Evolutionary conservation across 768 basidiomycete genomes (phyloP), one percentile per base, ranked within the genome.

Genomic region (Tubosaeta sp.): DNA sequence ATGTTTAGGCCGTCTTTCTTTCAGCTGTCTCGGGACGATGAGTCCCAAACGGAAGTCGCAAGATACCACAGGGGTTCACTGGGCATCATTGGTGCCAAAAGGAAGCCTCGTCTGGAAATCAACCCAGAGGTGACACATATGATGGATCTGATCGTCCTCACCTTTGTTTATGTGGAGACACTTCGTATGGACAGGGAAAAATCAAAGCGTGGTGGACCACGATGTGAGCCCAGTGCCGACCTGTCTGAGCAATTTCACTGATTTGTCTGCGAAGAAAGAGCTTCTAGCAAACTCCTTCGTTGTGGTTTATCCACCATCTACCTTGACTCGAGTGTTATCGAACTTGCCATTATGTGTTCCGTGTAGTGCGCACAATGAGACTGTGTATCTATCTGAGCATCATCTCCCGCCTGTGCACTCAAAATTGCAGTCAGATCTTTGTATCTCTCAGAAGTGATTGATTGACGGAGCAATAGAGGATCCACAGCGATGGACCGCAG

Each of bases 111-210:
- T 12, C 55, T 67, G 9, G 59, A 67, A 5, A 35, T 67, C 25
- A 25, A 54, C 38, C 53, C 56, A 2, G 53, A 52, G 1, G 57
- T 52, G n/a, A 37, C 22, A 26, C 55, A 59, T 31, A 67, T 67
- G 53, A 11, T 65, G 32, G 66, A 67, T 46, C 29, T 57, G 27
- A 37, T 67, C 42, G 17, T 65, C 10, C 48, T 63, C 43, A 65
- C 64, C 0, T 67, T 67, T 37, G 53, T 67, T 4, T 67, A 58
- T 17, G 54, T 62, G 31, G 66, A 67, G 46, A 65, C 60, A n/a
- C 10, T 65, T 4, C 59, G 59, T 12, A 46, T 46, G 51, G 38
- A 33, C 35, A 52, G 27, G 13, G 45, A 52, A 16, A 52, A 39
- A 6, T 22, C 38, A 6, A 26, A 26, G n/a, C 27, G 27, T 29